Base-by-base conservation (phyloP, 345 rosid species). In the Ceriops zippeliana region DNA sequence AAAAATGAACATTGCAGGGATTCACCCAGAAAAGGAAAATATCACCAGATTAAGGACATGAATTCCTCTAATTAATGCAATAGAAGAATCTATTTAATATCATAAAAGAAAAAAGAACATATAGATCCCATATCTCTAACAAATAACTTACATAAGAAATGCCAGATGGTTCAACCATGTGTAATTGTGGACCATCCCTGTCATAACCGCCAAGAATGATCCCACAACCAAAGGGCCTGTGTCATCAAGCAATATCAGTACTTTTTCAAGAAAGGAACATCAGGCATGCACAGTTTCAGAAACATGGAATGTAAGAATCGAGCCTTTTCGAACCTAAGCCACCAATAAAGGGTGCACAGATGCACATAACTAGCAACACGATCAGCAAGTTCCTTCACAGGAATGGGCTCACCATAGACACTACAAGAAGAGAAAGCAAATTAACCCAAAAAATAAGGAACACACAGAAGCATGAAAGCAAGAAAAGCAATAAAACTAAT, bases 311-410 rank as follows among this genome's bases (percentile, higher is more conserved):
- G 24, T 26, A 61, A 73, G 15, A 30, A 59, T 51, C 58, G 67
- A 53, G 38, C 30, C 22, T 47, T 59, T 67, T 32, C 76, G 69
- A 70, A 92, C 97, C 98, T 87, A 49, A 96, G 96, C 99, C 99
- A 96, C 99, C 99, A 96, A 72, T 92, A 96, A n/a, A 96, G 90
- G 47, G 98, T 96, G 79, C 99, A 92, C 34, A 96, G 58, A 75
- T 92, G 99, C 66, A 96, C 99, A 75, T 96, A 96, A 72, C 97
- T 90, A 58, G 98, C 98, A 67, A 96, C 93, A 26, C 97, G 93
- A 24, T 86, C 90, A 11, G 99, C 91, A 70, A 96, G 97, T 85
- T 92, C 98, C 78, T 92, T 90, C 56, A 92, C 86, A 56, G 98
- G 97, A 73, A 96, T 86, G 49, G 90, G 77, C 34, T 96, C 98